These are phyloP conservation scores for Leptographium wingfieldii DNA, from an alignment of 2,329 filamentous ascomycete species.

Conservation along the genomic window DNA sequence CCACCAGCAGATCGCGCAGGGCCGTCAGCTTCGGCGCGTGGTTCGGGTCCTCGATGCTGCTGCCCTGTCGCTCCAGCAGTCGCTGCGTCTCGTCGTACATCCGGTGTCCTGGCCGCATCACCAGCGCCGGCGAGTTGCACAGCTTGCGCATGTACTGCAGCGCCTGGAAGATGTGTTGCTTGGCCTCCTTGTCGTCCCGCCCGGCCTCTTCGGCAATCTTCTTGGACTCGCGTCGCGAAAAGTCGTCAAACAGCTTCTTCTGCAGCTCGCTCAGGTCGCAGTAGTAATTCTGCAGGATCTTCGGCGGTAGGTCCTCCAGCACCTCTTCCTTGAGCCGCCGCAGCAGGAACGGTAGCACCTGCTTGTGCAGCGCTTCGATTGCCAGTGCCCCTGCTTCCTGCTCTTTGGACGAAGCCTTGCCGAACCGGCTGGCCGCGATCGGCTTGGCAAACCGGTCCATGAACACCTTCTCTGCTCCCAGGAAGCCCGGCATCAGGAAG, in stretches of 20 bases:
- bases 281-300: conserved; percentile 99
- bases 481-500: conserved; percentile 96
- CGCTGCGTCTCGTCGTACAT: conserved; percentile 81
- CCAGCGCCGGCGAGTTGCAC: conserved; percentile 92
- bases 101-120: conserved; percentile 88
- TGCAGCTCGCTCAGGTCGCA: conserved; percentile 94
- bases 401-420: conserved; percentile 95
- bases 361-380: conserved; percentile 96
- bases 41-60: conserved; percentile 67
- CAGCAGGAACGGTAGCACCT: conserved; percentile 90
- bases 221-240: conserved; percentile 85
- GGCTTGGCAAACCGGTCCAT: conserved; percentile 89
- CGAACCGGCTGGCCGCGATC: conserved; percentile 86
- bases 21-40: conserved; percentile 92
- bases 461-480: conserved; percentile 92
- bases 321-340: conserved; percentile 97
- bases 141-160: conserved; percentile 99
- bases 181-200: conserved; percentile 78
- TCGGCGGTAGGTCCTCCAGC: conserved; percentile 86
- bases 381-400: conserved; percentile 93
- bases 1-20: conserved; percentile 84
- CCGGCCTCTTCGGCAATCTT: conserved; percentile 74
- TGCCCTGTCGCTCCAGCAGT: conserved; percentile 65
- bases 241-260: conserved; percentile 91
- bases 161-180: conserved; percentile 98